A percentile compares a stretch with the other conserved stretches of the same genome.
Conservation (phyloP, 176 grass and related monocot genomes). For the Chloris gayana region DNA sequence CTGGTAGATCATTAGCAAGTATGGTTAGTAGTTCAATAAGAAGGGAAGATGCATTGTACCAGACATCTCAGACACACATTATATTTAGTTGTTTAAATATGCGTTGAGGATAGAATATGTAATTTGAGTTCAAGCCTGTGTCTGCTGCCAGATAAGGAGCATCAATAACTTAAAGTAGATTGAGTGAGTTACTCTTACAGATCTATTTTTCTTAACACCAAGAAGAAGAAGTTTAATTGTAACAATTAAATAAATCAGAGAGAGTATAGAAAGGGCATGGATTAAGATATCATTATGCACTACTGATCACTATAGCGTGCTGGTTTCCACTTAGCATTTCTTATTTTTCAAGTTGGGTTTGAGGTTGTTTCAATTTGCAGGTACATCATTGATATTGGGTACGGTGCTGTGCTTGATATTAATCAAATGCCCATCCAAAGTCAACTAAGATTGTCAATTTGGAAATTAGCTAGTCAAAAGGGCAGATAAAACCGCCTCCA, state of each 20-base stretch:
- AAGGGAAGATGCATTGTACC: background rate
- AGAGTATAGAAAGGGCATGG: background rate
- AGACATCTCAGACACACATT: background rate
- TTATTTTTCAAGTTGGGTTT: background rate
- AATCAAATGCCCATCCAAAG: background rate
- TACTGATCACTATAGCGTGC: background rate
- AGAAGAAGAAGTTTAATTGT: no score
- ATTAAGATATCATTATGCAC: background rate
- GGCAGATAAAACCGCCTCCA: background rate
- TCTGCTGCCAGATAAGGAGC: background rate
- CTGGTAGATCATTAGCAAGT: background rate
- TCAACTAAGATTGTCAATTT: conserved; percentile 20
- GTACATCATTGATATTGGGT: conserved; percentile 11
- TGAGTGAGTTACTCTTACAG: background rate
- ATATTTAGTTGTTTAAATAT: background rate
- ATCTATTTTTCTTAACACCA: background rate
- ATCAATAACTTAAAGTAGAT: background rate
- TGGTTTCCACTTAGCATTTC: background rate
- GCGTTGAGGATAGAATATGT: background rate
- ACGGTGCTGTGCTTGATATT: background rate
- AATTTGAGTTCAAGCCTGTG: background rate
- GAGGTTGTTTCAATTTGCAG: background rate
- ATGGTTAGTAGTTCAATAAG: background rate
- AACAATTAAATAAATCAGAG: background rate
- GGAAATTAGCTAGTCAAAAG: conserved; percentile 17